These are phyloP conservation scores for Quercus lobata DNA, from an alignment of 331 rosid genomes.

Conservation along the genomic window DNA sequence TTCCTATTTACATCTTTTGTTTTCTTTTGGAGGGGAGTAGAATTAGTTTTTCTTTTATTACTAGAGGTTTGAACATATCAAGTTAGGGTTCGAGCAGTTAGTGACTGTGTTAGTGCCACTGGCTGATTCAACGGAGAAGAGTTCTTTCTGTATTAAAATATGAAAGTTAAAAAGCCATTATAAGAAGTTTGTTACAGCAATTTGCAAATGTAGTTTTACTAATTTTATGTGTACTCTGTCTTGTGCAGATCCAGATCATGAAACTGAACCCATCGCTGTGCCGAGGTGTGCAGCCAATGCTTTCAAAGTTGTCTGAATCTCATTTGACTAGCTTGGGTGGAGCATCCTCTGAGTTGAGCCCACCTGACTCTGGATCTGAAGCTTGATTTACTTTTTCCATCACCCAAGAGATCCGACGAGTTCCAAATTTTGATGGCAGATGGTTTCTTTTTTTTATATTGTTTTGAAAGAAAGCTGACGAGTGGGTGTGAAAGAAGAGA, in stretches of 20 bases:
- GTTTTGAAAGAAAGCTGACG: conserved; percentile 53
- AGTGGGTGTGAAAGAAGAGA: conserved; percentile 54
- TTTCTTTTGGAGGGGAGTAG: not conserved
- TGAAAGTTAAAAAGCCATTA: not conserved
- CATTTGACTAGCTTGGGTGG: conserved; percentile 51
- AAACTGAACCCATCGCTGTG: conserved; percentile 49
- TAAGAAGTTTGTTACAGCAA: not conserved
- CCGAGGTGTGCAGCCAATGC: conserved; percentile 68
- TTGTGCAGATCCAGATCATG: conserved; percentile 57
- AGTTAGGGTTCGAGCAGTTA: not conserved
- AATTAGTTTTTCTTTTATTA: not conserved
- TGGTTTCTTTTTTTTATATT: conserved; percentile 50
- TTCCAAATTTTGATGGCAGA: conserved; percentile 63
- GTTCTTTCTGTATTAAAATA: not conserved
- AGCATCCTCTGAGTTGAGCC: conserved; percentile 61
- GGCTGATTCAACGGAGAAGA: not conserved
- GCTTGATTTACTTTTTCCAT: conserved; percentile 44
- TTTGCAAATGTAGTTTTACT: not conserved
- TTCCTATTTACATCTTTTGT: not conserved
- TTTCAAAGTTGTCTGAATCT: conserved; percentile 64
- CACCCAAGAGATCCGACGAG: conserved; percentile 45
- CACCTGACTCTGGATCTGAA: conserved; percentile 76
- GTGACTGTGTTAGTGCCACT: not conserved
- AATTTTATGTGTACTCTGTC: conserved; percentile 9
- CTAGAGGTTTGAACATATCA: not conserved